These are phyloP conservation scores for Euphorbia schlechtendalii DNA, from an alignment of 441 rosid species.

Conservation along the genomic window DNA sequence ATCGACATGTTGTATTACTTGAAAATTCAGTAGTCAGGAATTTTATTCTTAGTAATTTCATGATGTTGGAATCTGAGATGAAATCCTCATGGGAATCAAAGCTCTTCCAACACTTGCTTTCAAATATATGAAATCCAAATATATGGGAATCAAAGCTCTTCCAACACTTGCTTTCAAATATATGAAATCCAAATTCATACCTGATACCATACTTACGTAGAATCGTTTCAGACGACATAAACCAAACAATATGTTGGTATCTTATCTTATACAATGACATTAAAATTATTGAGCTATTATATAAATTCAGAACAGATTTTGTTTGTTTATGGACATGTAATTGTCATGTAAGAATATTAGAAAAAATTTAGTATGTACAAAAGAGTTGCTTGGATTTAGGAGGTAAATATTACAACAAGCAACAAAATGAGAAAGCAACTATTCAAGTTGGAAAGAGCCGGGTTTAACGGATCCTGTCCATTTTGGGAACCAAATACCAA, in stretches of 20 bases:
- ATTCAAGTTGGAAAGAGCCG: conserved; percentile 56
- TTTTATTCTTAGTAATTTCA: too few relatives aligned
- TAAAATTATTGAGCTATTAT: background rate
- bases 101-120: too few relatives aligned
- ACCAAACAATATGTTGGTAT: background rate
- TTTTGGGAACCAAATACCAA: conserved; percentile 25
- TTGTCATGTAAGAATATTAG: background rate
- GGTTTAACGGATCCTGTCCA: conserved; percentile 77
- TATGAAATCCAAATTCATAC: background rate
- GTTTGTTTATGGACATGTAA: background rate
- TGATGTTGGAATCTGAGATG: too few relatives aligned
- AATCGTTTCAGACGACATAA: too few relatives aligned
- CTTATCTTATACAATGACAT: background rate
- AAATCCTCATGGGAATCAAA: too few relatives aligned
- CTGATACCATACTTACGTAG: too few relatives aligned
- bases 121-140: background rate
- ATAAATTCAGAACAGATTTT: background rate
- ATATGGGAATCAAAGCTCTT: too few relatives aligned
- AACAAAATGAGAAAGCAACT: conserved; percentile 22
- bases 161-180: background rate
- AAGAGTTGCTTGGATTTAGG: conserved; percentile 26
- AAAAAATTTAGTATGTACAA: background rate
- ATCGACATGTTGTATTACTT: too few relatives aligned
- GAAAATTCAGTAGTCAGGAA: too few relatives aligned
- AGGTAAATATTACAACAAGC: conserved; percentile 7